Evolutionary conservation across 2,329 filamentous ascomycete species (phyloP).

Genomic region (Fusarium nygamai): DNA sequence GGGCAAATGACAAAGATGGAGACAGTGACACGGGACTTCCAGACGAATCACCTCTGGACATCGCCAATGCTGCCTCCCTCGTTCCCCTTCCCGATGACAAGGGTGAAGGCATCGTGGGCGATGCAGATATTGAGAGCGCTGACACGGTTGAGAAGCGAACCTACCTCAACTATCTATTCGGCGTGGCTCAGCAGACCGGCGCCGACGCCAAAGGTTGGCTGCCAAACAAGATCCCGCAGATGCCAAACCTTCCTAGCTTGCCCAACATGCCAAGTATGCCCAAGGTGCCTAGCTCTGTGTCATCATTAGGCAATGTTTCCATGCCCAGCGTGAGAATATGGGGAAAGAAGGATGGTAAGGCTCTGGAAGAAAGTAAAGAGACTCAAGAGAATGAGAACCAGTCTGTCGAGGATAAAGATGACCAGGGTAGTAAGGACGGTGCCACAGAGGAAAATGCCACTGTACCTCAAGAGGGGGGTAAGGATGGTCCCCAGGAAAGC

Average conservation of each 20-base stretch:
- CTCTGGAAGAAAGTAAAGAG: not conserved
- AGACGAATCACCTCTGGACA: slow-evolving; percentile 58
- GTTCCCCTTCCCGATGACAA: slow-evolving; percentile 58
- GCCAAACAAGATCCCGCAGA: slow-evolving; percentile 53
- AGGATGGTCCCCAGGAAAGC: not conserved
- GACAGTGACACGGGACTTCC: slow-evolving; percentile 39
- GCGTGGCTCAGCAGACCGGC: slow-evolving; percentile 59
- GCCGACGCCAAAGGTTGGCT: slow-evolving; percentile 56
- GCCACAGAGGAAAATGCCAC: not conserved
- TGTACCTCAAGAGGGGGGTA: not conserved
- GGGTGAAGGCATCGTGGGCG: slow-evolving; percentile 45
- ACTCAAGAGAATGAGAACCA: not conserved
- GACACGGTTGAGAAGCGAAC: slow-evolving; percentile 51
- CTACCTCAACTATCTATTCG: slow-evolving; percentile 62
- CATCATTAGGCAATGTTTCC: slow-evolving; percentile 44
- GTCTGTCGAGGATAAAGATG: not conserved
- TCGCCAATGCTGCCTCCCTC: slow-evolving; percentile 61
- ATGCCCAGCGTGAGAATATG: slow-evolving; percentile 48
- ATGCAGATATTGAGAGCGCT: slow-evolving; percentile 46
- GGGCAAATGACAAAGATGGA: slow-evolving; percentile 1
- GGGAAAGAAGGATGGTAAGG: slow-evolving; percentile 34
- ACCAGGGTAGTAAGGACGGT: not conserved
- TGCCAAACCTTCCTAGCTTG: slow-evolving; percentile 48
- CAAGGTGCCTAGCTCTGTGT: slow-evolving; percentile 42
- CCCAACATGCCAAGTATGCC: slow-evolving; percentile 46